Evolutionary conservation across 257 asterid species (phyloP).

Genomic region (Rauvolfia tetraphylla): DNA sequence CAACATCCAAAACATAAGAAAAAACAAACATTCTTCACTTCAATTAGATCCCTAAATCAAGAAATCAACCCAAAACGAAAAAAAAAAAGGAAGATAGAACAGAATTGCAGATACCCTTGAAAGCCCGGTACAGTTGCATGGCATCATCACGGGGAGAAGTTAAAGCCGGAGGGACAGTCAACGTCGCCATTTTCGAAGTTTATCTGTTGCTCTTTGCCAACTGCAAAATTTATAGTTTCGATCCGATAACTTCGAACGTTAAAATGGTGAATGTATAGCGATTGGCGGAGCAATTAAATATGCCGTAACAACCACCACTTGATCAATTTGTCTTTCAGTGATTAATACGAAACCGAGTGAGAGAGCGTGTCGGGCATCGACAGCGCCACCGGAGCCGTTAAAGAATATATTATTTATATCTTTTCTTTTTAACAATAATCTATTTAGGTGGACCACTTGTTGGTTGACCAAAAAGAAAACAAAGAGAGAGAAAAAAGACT

Average conservation of each 20-base stretch:
- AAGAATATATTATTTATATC: too few relatives aligned
- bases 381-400: too few relatives aligned
- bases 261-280: not conserved
- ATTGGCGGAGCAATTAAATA: not conserved
- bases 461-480: too few relatives aligned
- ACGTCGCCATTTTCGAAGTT: slow-evolving; percentile 46
- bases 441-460: too few relatives aligned
- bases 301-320: too few relatives aligned
- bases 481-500: too few relatives aligned
- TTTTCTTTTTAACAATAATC: too few relatives aligned
- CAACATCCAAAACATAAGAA: not conserved
- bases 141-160: slow-evolving; percentile 93
- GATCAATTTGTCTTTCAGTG: too few relatives aligned
- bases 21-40: not conserved
- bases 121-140: slow-evolving; percentile 69
- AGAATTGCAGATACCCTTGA: slow-evolving; percentile 52
- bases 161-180: slow-evolving; percentile 60
- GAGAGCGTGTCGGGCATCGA: too few relatives aligned
- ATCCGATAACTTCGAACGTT: not conserved
- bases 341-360: too few relatives aligned
- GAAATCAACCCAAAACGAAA: not conserved
- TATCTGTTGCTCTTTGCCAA: slow-evolving; percentile 3
- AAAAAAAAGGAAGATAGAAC: not conserved
- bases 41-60: not conserved
- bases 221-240: not conserved